phyloP scores from a whole-genome alignment of 495 filamentous ascomycete species.

The Xylaria nigripes region DNA sequence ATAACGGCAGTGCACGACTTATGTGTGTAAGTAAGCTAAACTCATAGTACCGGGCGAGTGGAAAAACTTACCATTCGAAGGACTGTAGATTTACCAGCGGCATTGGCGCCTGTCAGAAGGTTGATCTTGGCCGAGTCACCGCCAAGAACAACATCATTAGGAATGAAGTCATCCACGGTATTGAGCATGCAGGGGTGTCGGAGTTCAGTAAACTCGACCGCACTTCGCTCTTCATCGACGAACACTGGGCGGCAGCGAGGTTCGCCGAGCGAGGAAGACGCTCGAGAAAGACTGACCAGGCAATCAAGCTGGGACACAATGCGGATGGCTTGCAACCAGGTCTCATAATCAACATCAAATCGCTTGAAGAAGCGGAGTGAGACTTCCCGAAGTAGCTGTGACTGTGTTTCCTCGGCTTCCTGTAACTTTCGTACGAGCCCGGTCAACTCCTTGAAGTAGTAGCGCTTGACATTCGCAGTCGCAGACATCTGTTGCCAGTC shows the following conservation, averaged over 20 bases:
- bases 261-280: constrained; percentile 71
- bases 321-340: constrained; percentile 82
- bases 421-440: constrained; percentile 74
- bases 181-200: constrained; percentile 91
- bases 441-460: constrained; percentile 82
- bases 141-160: constrained; percentile 86
- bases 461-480: constrained; percentile 83
- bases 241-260: constrained; percentile 86
- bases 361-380: constrained; percentile 72
- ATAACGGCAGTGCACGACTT: constrained; percentile 86
- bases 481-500: constrained; percentile 95
- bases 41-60: not conserved
- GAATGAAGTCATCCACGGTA: constrained; percentile 89
- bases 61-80: constrained; percentile 71
- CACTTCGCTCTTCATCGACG: constrained; percentile 71
- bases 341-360: constrained; percentile 79
- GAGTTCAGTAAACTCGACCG: constrained; percentile 84
- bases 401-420: constrained; percentile 90
- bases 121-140: constrained; percentile 75
- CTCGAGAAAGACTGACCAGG: constrained; percentile 82
- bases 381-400: constrained; percentile 84
- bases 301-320: constrained; percentile 92
- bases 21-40: constrained; percentile 11
- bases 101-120: constrained; percentile 92
- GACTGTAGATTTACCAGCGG: constrained; percentile 96